Evolutionary conservation across 129 eudicot species (phyloP), one percentile per base, ranked within the genome.

Genomic region (Saposhnikovia divaricata): DNA sequence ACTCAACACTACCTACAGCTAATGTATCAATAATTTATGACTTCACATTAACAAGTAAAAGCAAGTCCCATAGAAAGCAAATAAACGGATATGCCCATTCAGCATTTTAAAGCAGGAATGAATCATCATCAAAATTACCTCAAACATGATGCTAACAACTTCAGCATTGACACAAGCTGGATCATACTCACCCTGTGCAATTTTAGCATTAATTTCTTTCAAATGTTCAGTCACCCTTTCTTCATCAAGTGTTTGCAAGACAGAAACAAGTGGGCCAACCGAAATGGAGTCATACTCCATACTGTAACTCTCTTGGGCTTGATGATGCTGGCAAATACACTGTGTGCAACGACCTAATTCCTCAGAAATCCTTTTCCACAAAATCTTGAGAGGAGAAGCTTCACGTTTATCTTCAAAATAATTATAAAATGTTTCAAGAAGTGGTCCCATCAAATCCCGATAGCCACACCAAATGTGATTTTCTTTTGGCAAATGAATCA

Each of bases 361-460:
- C 63, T 80, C 71, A 74, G 94, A 94, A n/a, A 89, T 78, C 80
- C 97, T 79, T 65, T 80, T 84, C 97, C 97, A 92, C 40, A 94
- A 76, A 82, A 88, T 81, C 87, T 90, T 90, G 51, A 94, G 96
- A 82, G 97, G 98, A 72, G 97, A 93, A 82, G 87, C 90, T 0
- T 31, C 65, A 7, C 81, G 82, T 39, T 87, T 89, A 76, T 90
- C 96, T 80, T 90, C 86, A 46, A 82, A 89, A 85, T 85, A 93
- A 83, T 94, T 90, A 83, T 83, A 94, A 77, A 94, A 91, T 44
- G 98, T 92, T 85, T 94, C 98, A 44, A 94, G 77, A 79, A 94
- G 90, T 18, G 98, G 98, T 42, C 97, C 97, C 97, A 94, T 94
- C 75, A 94, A 74, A 53, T 91, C 98, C 91, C 93, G 85, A 73